phyloP scores from a whole-genome alignment of 768 basidiomycete species.

The Pleurotus citrinopileatus region DNA sequence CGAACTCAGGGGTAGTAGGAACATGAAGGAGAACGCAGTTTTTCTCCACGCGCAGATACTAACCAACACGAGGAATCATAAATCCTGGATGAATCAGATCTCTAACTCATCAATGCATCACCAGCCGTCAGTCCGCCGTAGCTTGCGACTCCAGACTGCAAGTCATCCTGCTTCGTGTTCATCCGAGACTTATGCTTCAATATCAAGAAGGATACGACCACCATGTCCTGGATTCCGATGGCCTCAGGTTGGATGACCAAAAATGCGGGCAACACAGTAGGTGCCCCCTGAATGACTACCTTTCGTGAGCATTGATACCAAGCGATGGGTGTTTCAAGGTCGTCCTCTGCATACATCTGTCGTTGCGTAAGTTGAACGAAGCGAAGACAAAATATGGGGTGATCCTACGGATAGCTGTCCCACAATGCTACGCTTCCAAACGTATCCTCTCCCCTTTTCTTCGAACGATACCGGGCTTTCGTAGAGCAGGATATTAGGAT shows the following conservation, averaged over 20 bases:
- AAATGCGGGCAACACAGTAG: background rate
- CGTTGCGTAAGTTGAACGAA: background rate
- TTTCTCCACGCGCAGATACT: too few relatives aligned
- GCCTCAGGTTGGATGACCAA: background rate
- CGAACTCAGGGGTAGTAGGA: too few relatives aligned
- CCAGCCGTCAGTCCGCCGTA: background rate
- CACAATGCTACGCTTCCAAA: background rate
- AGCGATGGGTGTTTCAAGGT: background rate
- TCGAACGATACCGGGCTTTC: background rate
- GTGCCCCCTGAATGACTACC: background rate
- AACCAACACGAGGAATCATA: too few relatives aligned
- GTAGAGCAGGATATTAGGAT: background rate
- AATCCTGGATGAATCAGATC: too few relatives aligned
- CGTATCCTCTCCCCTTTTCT: background rate
- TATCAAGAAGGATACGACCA: background rate
- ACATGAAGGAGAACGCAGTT: too few relatives aligned
- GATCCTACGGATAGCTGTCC: background rate
- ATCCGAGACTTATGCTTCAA: background rate
- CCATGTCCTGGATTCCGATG: background rate
- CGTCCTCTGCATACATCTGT: background rate
- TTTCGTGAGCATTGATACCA: background rate
- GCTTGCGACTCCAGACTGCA: background rate
- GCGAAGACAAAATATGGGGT: background rate
- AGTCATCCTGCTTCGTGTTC: background rate
- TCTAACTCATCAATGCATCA: too few relatives aligned